Evolutionary conservation across 208 protist genomes (phyloP).

Genomic region (Novymonas esmeraldas): DNA sequence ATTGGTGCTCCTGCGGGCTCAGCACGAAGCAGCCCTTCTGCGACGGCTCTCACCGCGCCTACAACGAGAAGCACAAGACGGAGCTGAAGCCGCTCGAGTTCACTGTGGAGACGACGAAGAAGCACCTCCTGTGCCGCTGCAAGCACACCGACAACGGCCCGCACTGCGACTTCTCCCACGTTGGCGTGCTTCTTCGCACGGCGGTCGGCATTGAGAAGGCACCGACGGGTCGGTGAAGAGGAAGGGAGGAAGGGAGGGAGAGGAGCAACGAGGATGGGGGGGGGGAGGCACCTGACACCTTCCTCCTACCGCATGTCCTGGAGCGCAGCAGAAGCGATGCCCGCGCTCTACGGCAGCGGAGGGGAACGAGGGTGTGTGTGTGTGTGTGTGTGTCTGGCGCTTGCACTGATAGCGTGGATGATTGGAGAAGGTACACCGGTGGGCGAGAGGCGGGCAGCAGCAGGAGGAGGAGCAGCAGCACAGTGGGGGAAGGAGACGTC

Average conservation of each 20-base stretch:
- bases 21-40: slow-evolving; percentile 86
- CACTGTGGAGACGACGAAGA: slow-evolving; percentile 49
- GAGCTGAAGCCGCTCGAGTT: slow-evolving; percentile 66
- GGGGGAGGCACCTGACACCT: no score
- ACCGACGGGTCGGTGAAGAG: slow-evolving; percentile 1
- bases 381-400: no score
- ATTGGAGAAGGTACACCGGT: no score
- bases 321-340: no score
- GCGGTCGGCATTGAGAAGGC: slow-evolving; percentile 57
- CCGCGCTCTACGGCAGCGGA: no score
- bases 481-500: no score
- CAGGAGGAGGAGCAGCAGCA: no score
- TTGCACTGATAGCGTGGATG: no score
- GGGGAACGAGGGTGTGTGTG: no score
- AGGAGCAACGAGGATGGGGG: not conserved
- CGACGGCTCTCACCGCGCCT: slow-evolving; percentile 62
- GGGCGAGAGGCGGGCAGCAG: no score
- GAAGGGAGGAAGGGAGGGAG: slow-evolving; percentile 10
- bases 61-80: slow-evolving; percentile 77
- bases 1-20: slow-evolving; percentile 82
- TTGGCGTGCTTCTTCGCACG: slow-evolving; percentile 69
- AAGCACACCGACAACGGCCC: slow-evolving; percentile 67
- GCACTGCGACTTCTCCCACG: slow-evolving; percentile 79
- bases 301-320: no score
- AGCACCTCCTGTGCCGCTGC: slow-evolving; percentile 75